Base-by-base conservation (phyloP, 129 eudicot genomes). In the Solidago caesia region DNA sequence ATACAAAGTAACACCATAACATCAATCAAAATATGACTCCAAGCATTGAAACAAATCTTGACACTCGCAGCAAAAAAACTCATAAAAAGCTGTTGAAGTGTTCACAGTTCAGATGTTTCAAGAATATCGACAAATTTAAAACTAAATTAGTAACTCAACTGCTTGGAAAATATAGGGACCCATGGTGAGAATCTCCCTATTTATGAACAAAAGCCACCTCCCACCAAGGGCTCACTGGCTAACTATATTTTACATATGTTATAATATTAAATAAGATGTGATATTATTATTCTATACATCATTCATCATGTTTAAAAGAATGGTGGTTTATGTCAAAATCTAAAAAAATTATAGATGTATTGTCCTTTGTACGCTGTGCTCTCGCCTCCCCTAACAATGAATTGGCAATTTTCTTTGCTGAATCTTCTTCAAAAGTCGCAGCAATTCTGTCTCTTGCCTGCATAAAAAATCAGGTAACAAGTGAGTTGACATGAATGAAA, bases 301-400 rank as follows among this genome's bases (percentile, higher is more conserved):
- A 39, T 41, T 56, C 68, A n/a, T 64, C 68, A 64, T 64, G 68
- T 64, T 64, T 70, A 77, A 78, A 79, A 33, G 46, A 67, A 58
- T 72, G 33, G 73, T 72, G 33, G 73, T 71, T 75, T 62, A 15
- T 79, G 81, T 83, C 79, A 21, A 91, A 95, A 82, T 95, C 96
- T 81, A 95, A 79, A 82, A 88, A 91, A 67, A 95, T 82, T 85
- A 95, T 75, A 5, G 99, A 87, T 11, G 99, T 95, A 70, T 95
- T 95, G 77, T 95, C 99, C 85, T 91, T 95, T 13, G 99, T 95
- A 67, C 97, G 96, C 71, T 78, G 85, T 51, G 88, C 75, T 84
- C 96, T 87, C 13, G 99, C 99, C 82, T 95, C 97, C 14, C 77
- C 70, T 83, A 95, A 77, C 89, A 95, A 87, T 13, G 48, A n/a